Evolutionary conservation across 2,329 filamentous ascomycete genomes (phyloP), one percentile per base, ranked within the genome.

Genomic region (Nothophaeocryptopus gaeumannii): DNA sequence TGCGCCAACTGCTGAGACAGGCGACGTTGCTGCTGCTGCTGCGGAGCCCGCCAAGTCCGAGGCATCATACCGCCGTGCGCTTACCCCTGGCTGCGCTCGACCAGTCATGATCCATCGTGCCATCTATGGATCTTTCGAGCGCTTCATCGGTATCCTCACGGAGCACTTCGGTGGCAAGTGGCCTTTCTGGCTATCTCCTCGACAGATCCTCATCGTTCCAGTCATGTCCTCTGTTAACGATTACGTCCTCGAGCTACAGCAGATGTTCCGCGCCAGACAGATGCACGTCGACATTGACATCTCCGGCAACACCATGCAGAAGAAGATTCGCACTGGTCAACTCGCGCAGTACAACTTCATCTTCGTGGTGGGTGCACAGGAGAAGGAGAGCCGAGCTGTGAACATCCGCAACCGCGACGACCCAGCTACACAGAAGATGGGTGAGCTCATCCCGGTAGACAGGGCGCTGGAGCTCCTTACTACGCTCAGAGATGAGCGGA

Each of bases 31-130:
- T 10, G 47, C 46, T 8, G 43, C 54, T 34, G 56, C 60, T 10
- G 65, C 69, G 51, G 62, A 59, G 29, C 58, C 57, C 32, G 61
- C 56, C 36, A 65, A 67, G 55, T 56, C 62, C 12, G 63, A 67
- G 43, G 54, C 53, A 43, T 53, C 54, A 52, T 69, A 65, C 58
- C 65, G 70, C 70, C 45, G 71, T 69, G 66, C 78, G 77, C 73
- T 87, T 49, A 79, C 83, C 7, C 78, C 82, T 12, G 85, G 88
- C 56, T 90, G 86, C 64, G 84, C 86, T 14, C 82, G 88, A 20
- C 88, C 88, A 13, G 88, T 93, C 67, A 91, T 93, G 82, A 88
- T 93, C 53, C 88, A 93, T 71, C 85, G 88, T 61, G 88, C 88
- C 55, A 88, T 93, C 58, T 79, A 83, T 63, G 85, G 87, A 68